Base-by-base conservation (phyloP, 192 early-diverging fungal species). In the Phlyctochytrium bullatum region DNA sequence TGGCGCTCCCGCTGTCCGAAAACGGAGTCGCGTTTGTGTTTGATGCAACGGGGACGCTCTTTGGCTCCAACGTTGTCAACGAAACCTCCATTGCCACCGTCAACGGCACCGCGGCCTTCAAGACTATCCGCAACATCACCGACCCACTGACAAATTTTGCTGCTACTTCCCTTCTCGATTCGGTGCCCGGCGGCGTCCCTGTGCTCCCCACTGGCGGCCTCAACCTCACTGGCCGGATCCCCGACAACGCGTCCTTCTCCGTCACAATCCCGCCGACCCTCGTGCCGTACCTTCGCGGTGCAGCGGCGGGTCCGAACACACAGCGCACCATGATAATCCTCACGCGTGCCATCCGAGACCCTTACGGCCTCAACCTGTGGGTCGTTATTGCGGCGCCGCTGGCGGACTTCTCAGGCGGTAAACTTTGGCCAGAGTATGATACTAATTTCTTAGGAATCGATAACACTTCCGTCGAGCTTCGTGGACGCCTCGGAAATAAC, bases 21-120 rank as follows among this genome's bases (percentile, higher is more conserved):
- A 57, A 57, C 54, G 54, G 54, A 25, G 10, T 57, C 25, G 54
- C 27, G 6, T 27, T 57, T 27, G 54, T 28, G 4, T 57, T 57
- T 25, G 27, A 57, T 28, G 6, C 10, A 14, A 57, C 10, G 54
- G 20, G 27, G 27, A 28, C 27, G 4, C 54, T 57, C 6, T 57
- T 24, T 27, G 54, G 54, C 10, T 57, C 54, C 27, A 57, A 25
- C 54, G 54, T 57, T 14, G 54, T 28, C 6, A 24, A 10, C 54
- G 54, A 57, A 57, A 57, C 12, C 54, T 24, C 54, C 27, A 25
- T 25, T 28, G 27, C 54, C 12, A 57, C 6, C 27, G 54, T 6
- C 54, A 27, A 10, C 12, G 27, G 54, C 54, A 27, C 27, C 54
- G 10, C 4, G 12, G 16, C 10, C 54, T 20, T 14, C 20, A 47